phyloP scores from a whole-genome alignment of 2,329 filamentous ascomycete genomes.

The Hypoxylon sp. region DNA sequence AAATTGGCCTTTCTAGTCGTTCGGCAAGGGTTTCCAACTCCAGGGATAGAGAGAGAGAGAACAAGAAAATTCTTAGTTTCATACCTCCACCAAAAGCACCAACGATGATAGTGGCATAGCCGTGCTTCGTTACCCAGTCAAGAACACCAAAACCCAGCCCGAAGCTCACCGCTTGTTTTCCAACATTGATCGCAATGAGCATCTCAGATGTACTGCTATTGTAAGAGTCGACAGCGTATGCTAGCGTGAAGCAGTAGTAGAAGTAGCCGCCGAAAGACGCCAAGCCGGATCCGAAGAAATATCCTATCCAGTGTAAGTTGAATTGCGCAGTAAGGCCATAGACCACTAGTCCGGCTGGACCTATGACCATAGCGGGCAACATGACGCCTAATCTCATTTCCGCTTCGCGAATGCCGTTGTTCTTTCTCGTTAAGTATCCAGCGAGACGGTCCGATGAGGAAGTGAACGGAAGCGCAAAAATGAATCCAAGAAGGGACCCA shows the following conservation, averaged over 20 bases:
- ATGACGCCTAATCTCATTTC: slow-evolving; percentile 58
- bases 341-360: slow-evolving; percentile 55
- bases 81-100: slow-evolving; percentile 59
- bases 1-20: not conserved
- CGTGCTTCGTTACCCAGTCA: slow-evolving; percentile 63
- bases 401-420: slow-evolving; percentile 58
- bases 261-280: slow-evolving; percentile 64
- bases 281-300: slow-evolving; percentile 64
- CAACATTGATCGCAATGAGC: slow-evolving; percentile 71
- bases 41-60: not conserved
- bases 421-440: slow-evolving; percentile 54
- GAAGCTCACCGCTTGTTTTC: slow-evolving; percentile 68
- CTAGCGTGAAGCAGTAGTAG: slow-evolving; percentile 69
- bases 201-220: slow-evolving; percentile 71
- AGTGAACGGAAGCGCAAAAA: slow-evolving; percentile 56
- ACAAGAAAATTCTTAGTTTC: not conserved
- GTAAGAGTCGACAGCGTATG: slow-evolving; percentile 71
- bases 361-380: slow-evolving; percentile 52
- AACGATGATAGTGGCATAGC: slow-evolving; percentile 64
- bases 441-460: slow-evolving; percentile 55
- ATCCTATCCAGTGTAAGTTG: slow-evolving; percentile 60
- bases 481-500: slow-evolving; percentile 54
- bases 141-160: slow-evolving; percentile 64
- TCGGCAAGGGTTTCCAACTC: not conserved
- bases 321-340: slow-evolving; percentile 55